A percentile compares a stretch with the other conserved stretches of the same genome.
Evolutionary conservation across 78 protist genomes (phyloP).

Genomic region (Speleostelium caveatum): DNA sequence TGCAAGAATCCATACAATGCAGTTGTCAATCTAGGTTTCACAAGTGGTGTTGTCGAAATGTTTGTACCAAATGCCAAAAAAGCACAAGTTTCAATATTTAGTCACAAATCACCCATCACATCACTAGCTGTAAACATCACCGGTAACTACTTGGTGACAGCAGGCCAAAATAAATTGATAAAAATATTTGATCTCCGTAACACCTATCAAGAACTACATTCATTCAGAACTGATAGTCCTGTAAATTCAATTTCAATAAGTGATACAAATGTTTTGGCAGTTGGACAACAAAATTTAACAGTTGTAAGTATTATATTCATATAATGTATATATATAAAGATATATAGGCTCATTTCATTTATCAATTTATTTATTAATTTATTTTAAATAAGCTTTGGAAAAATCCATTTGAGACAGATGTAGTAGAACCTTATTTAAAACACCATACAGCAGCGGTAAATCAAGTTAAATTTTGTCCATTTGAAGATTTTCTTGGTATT

Average conservation of each 20-base stretch:
- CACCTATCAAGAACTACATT: constrained; percentile 83
- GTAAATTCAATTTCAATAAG: constrained; percentile 81
- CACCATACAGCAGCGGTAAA: constrained; percentile 13
- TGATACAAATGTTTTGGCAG: constrained; percentile 92
- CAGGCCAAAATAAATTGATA: constrained; percentile 73
- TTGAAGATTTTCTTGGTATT: constrained; percentile 96
- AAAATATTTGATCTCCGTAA: constrained; percentile 97
- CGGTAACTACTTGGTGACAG: constrained; percentile 75
- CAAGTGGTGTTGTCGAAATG: constrained; percentile 91
- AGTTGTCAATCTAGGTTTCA: constrained; percentile 89
- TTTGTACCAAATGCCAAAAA: constrained; percentile 91
- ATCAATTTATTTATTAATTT: too few species aligned
- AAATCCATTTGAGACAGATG: constrained; percentile 53
- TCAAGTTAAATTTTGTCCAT: constrained; percentile 94
- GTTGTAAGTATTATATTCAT: too few species aligned
- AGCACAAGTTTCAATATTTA: constrained; percentile 90
- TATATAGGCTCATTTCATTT: too few species aligned
- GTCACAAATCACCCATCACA: constrained; percentile 84
- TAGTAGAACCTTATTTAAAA: constrained; percentile 86
- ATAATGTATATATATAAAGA: too few species aligned
- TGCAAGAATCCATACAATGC: constrained; percentile 92
- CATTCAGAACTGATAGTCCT: constrained; percentile 76
- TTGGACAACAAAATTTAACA: constrained; percentile 82
- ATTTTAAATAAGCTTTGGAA: constrained; percentile 62
- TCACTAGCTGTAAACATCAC: constrained; percentile 75